Percentiles rank a stretch among this genome's conserved stretches.
Conservation (phyloP, 768 basidiomycete genomes). For the Goffeauzyma gilvescens region DNA sequence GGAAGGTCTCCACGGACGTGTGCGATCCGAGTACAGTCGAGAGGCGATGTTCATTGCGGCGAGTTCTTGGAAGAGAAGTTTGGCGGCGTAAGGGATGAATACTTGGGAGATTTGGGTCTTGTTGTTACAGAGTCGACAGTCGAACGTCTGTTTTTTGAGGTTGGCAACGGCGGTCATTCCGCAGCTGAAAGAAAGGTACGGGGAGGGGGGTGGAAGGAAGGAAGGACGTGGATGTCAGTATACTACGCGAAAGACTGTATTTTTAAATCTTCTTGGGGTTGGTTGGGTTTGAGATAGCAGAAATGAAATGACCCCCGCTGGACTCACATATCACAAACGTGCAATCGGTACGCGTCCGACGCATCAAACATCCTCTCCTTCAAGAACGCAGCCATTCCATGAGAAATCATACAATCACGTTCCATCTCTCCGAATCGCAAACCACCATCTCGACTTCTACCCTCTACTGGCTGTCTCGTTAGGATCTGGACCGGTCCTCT, state of each 20-base stretch:
- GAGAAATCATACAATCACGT: conserved; percentile 99
- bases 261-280: too few relatives aligned
- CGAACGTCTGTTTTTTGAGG: conserved; percentile 97
- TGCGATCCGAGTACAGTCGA: conserved; percentile 12
- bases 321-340: conserved; percentile 87
- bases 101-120: conserved; percentile 77
- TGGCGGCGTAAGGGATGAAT: conserved; percentile 62
- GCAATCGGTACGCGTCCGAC: conserved; percentile 62
- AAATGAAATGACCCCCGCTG: background rate
- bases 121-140: conserved; percentile 94
- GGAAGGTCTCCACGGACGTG: conserved; percentile 7
- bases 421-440: conserved; percentile 99
- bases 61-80: conserved; percentile 71
- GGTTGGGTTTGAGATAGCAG: too few relatives aligned
- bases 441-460: conserved; percentile 95
- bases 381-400: conserved; percentile 93
- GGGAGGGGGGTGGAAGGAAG: too few relatives aligned
- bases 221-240: too few relatives aligned
- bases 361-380: conserved; percentile 62
- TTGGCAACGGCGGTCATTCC: conserved; percentile 95
- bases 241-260: too few relatives aligned
- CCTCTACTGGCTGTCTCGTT: conserved; percentile 93
- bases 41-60: conserved; percentile 15
- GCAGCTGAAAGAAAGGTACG: conserved; percentile 48
- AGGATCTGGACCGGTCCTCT: conserved; percentile 94